Percentiles rank a stretch among this genome's conserved stretches.
phyloP scores from a whole-genome alignment of 495 filamentous ascomycete species.

The Umbilicaria muhlenbergii region DNA sequence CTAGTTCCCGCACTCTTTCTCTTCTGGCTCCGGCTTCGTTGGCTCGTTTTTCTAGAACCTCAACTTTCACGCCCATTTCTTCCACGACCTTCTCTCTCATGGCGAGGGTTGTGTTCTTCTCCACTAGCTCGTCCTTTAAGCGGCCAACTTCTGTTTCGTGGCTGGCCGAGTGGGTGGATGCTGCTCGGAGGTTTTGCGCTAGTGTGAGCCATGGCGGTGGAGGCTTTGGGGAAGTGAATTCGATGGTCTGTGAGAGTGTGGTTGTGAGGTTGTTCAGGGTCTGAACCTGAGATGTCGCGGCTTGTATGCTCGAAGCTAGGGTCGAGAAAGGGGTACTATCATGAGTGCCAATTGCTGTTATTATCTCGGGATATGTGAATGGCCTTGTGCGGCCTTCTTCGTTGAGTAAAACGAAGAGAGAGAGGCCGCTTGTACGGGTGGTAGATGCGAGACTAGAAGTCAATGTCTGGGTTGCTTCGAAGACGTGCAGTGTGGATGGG shows the following conservation, averaged over 20 bases:
- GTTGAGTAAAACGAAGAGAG: slow-evolving; percentile 45
- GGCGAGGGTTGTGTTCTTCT: slow-evolving; percentile 40
- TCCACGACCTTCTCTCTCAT: slow-evolving; percentile 51
- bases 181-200: slow-evolving; percentile 57
- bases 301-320: slow-evolving; percentile 50
- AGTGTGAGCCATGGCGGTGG: slow-evolving; percentile 74
- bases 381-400: slow-evolving; percentile 60
- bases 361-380: slow-evolving; percentile 48
- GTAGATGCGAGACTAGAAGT: slow-evolving; percentile 53
- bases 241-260: slow-evolving; percentile 64
- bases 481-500: slow-evolving; percentile 35
- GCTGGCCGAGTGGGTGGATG: slow-evolving; percentile 62
- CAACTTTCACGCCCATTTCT: slow-evolving; percentile 74
- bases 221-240: slow-evolving; percentile 53
- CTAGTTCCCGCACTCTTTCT: slow-evolving; percentile 46
- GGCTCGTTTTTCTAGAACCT: slow-evolving; percentile 78
- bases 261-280: slow-evolving; percentile 56
- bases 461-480: slow-evolving; percentile 44
- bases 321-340: slow-evolving; percentile 50
- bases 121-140: slow-evolving; percentile 56
- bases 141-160: slow-evolving; percentile 64
- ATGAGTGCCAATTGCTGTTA: slow-evolving; percentile 26
- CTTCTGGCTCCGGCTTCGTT: slow-evolving; percentile 36
- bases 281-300: slow-evolving; percentile 46
- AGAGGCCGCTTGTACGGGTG: slow-evolving; percentile 48